These are phyloP conservation scores for Cyclotella cryptica DNA, from an alignment of 108 stramenopile species.

Conservation along the genomic window DNA sequence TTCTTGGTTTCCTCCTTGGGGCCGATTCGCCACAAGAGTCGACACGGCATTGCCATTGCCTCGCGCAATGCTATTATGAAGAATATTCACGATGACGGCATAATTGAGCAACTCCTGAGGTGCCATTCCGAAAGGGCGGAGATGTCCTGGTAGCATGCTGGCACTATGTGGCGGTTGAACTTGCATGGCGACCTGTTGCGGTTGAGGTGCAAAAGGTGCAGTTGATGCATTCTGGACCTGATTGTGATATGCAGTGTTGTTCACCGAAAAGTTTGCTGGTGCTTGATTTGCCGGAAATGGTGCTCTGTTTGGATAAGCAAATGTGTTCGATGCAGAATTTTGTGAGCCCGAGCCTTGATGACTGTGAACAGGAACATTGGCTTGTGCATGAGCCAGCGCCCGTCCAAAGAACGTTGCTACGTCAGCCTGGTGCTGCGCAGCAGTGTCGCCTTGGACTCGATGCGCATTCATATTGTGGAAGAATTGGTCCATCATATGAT, in stretches of 20 bases:
- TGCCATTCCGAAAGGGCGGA: slow-evolving; percentile 24
- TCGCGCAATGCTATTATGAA: slow-evolving; percentile 19
- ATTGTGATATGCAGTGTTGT: not conserved
- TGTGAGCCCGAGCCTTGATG: not conserved
- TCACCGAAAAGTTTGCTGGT: not conserved
- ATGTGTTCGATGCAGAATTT: not conserved
- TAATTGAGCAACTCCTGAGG: slow-evolving; percentile 24
- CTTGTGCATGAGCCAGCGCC: not conserved
- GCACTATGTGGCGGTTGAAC: not conserved
- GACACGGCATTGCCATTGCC: slow-evolving; percentile 17
- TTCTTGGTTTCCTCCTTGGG: not conserved
- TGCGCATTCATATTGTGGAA: not conserved
- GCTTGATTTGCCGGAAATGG: not conserved
- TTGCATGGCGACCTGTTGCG: not conserved
- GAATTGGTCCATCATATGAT: not conserved
- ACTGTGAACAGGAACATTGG: not conserved
- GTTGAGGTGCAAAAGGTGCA: not conserved
- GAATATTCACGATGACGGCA: slow-evolving; percentile 35
- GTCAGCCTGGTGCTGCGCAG: not conserved
- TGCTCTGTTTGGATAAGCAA: not conserved
- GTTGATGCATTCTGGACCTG: not conserved
- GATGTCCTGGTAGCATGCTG: not conserved
- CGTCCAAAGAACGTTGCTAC: not conserved
- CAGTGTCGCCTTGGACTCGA: not conserved
- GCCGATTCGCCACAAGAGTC: slow-evolving; percentile 3